Evolutionary conservation across 2,329 filamentous ascomycete species (phyloP).

Genomic region (Diaporthe australafricana): DNA sequence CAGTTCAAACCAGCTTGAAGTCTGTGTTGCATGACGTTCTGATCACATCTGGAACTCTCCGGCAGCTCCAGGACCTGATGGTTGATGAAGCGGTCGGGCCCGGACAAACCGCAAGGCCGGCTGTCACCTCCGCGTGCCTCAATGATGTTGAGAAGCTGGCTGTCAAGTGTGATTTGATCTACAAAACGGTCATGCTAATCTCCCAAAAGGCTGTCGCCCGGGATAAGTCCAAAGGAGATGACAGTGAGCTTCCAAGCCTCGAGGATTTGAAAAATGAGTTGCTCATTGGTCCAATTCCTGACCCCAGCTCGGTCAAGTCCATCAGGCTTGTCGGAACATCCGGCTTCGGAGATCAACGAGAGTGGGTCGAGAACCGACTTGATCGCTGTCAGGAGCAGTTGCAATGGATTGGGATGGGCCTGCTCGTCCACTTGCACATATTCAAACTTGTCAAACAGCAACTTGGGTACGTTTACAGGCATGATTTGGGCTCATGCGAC

Average conservation of each 20-base stretch:
- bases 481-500: too few relatives aligned
- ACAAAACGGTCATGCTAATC: slow-evolving; percentile 29
- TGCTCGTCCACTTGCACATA: slow-evolving; percentile 28
- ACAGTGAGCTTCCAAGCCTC: not conserved
- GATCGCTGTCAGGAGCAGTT: slow-evolving; percentile 22
- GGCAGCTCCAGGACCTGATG: slow-evolving; percentile 16
- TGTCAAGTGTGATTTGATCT: slow-evolving; percentile 29
- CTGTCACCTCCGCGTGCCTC: slow-evolving; percentile 4
- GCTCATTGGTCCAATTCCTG: slow-evolving; percentile 22
- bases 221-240: not conserved
- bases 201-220: not conserved
- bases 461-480: not conserved
- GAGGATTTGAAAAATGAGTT: slow-evolving; percentile 8
- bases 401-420: slow-evolving; percentile 12
- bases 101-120: too few relatives aligned
- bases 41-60: slow-evolving; percentile 1
- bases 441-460: slow-evolving; percentile 9
- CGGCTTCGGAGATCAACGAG: not conserved
- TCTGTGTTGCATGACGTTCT: not conserved
- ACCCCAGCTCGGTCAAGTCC: slow-evolving; percentile 15
- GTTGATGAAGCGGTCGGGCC: not conserved
- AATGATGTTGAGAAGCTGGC: slow-evolving; percentile 14
- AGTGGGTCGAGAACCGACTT: not conserved
- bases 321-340: not conserved
- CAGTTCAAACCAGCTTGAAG: not conserved